phyloP scores from a whole-genome alignment of 495 filamentous ascomycete genomes.

The Daldinia grandis region DNA sequence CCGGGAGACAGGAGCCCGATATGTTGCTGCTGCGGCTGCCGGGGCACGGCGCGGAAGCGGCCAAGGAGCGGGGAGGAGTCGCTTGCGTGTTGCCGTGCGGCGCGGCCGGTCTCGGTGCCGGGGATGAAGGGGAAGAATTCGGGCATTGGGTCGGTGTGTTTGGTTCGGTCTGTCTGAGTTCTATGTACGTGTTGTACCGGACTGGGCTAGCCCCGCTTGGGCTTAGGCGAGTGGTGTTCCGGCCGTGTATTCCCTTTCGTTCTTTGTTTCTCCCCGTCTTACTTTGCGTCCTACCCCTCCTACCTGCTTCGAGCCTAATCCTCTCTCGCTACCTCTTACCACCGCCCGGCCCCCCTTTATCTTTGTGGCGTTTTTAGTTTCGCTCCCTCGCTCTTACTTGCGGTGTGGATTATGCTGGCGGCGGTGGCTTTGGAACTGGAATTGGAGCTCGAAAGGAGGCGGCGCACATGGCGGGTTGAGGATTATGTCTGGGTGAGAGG shows the following conservation, averaged over 20 bases:
- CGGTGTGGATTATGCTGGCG: conserved; percentile 2
- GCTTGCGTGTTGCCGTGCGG: conserved; percentile 50
- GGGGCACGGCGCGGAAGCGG: conserved; percentile 66
- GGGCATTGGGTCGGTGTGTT: conserved; percentile 52
- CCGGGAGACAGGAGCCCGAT: conserved; percentile 47
- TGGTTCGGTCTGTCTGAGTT: not conserved
- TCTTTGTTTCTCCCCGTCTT: not conserved
- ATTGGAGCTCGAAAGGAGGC: not conserved
- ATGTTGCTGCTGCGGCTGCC: conserved; percentile 23
- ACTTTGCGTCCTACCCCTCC: not conserved
- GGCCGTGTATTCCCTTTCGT: not conserved
- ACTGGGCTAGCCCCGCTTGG: not conserved
- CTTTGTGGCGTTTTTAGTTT: conserved; percentile 1
- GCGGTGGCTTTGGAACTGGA: not conserved
- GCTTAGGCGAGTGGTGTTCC: not conserved
- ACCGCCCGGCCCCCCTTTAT: not conserved
- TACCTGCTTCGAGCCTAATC: not conserved
- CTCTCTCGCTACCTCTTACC: not conserved
- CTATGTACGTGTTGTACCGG: not conserved
- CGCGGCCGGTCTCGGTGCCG: conserved; percentile 60
- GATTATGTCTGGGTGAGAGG: not conserved
- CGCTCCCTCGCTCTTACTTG: conserved; percentile 1
- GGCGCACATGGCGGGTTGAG: conserved; percentile 32
- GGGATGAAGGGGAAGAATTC: conserved; percentile 71
- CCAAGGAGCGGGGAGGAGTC: conserved; percentile 63